phyloP scores from a whole-genome alignment of 2,329 filamentous ascomycete species.

The Dryadomyces quercus-mongolicae region DNA sequence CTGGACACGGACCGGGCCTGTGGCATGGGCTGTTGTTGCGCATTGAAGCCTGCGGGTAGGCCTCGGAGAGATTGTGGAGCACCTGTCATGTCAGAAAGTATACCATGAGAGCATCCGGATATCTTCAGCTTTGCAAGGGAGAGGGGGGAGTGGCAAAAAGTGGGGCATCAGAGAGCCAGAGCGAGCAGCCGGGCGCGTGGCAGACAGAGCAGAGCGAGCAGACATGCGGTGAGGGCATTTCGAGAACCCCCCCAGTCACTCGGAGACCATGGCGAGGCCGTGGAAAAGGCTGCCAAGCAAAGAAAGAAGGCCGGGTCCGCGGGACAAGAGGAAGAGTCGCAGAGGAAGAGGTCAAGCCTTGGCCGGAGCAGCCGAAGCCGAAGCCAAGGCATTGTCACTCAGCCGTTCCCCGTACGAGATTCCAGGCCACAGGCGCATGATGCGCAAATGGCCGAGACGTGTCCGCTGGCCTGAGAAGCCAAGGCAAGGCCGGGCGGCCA shows the following conservation, averaged over 20 bases:
- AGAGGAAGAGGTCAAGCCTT: too few species aligned
- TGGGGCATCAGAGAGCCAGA: background rate
- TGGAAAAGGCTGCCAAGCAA: background rate
- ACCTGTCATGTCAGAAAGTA: constrained; percentile 29
- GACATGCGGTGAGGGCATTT: background rate
- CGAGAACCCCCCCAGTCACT: background rate
- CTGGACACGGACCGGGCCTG: constrained; percentile 39
- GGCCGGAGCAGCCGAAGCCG: too few species aligned
- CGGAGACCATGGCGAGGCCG: background rate
- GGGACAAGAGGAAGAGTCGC: too few species aligned
- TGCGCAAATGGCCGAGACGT: too few species aligned
- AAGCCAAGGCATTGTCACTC: too few species aligned
- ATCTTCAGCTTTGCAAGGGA: background rate
- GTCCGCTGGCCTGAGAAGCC: too few species aligned
- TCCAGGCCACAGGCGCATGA: too few species aligned
- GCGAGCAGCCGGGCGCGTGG: background rate
- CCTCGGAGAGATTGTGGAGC: constrained; percentile 51
- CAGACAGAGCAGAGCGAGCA: background rate
- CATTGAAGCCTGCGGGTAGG: constrained; percentile 47
- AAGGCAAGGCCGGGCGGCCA: too few species aligned
- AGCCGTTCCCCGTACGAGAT: too few species aligned
- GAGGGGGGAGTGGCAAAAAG: background rate
- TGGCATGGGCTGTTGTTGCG: constrained; percentile 32
- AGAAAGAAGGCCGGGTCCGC: too few species aligned
- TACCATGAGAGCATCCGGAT: background rate